Evolutionary conservation across 805 yeast genomes (phyloP), one percentile per base, ranked within the genome.

Genomic region (Candida odintsovae): DNA sequence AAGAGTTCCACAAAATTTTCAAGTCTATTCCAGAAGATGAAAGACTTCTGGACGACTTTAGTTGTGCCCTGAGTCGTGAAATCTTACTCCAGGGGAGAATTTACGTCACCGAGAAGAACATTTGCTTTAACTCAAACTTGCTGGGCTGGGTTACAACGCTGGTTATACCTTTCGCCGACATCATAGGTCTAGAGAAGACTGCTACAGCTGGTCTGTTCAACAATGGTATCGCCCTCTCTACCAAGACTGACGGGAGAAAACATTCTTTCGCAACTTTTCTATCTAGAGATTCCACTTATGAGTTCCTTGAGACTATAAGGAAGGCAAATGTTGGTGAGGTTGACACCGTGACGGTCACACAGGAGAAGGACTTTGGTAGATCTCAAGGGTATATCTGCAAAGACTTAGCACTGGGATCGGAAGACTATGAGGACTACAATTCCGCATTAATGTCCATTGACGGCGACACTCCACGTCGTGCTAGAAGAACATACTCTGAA

Each of bases 81-180:
- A 87, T 90, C 42, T 70, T 92, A 28, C 67, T 89, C 10, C 97
- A 94, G 59, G 99, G 99, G 4, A 72, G 95, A 43, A 57, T 94
- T 23, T 94, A 87, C 61, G 74, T 94, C 9, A 78, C 95, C 18
- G 90, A 87, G 52, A 75, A 77, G 44, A 80, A 83, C 57, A 60
- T 92, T 4, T 88, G 97, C 60, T 94, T 94, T 72, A 83, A 89
- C 61, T 85, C 97, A 8, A 85, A 84, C 54, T 71, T 94, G 36
- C 68, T 92, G 40, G 97, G 96, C 1, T 90, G 97, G 96, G 86
- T 89, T 11, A 88, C 97, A 10, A 86, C 78, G 52, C 68, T 90
- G 35, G 76, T 84, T 3, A 75, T 94, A 18, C 81, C 88, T 0
- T 76, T 82, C 53, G 78, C 75, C 41, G 96, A 89, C 46, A 78